These are phyloP conservation scores for Prosopis cineraria DNA, from an alignment of 306 rosid genomes.

Conservation along the genomic window DNA sequence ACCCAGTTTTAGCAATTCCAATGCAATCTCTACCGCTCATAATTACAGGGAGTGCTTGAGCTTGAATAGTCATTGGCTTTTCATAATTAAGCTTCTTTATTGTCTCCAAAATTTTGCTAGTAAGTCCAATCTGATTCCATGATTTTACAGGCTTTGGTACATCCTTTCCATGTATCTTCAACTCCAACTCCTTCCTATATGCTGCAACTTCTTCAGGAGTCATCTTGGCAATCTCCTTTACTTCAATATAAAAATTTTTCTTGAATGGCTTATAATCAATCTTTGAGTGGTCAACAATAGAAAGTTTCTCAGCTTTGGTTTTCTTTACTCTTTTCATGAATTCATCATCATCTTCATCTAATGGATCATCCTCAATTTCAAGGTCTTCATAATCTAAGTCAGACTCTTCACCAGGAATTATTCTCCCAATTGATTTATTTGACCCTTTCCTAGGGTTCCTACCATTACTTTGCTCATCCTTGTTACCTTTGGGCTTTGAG, in stretches of 20 bases:
- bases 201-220: constrained; percentile 64
- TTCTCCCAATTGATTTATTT: constrained; percentile 79
- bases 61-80: constrained; percentile 94
- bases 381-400: constrained; percentile 78
- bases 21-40: constrained; percentile 98
- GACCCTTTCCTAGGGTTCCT: constrained; percentile 56
- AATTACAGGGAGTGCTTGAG: constrained; percentile 87
- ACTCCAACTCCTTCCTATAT: constrained; percentile 78
- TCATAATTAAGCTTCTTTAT: constrained; percentile 78
- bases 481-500: constrained; percentile 50
- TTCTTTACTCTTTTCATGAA: constrained; percentile 97
- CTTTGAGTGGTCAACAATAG: constrained; percentile 93
- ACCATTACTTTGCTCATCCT: constrained; percentile 47
- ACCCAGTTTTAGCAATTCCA: constrained; percentile 95
- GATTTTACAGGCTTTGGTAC: constrained; percentile 90
- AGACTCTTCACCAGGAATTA: constrained; percentile 94
- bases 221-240: constrained; percentile 73
- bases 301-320: constrained; percentile 92
- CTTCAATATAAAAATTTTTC: constrained; percentile 79
- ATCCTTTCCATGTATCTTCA: constrained; percentile 95
- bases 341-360: constrained; percentile 90
- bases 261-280: constrained; percentile 75
- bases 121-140: constrained; percentile 97
- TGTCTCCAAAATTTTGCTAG: constrained; percentile 82
- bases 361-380: constrained; percentile 60